Conservation (phyloP, 139 green algal genomes). For the Chlamydomonas sphaeroides region DNA sequence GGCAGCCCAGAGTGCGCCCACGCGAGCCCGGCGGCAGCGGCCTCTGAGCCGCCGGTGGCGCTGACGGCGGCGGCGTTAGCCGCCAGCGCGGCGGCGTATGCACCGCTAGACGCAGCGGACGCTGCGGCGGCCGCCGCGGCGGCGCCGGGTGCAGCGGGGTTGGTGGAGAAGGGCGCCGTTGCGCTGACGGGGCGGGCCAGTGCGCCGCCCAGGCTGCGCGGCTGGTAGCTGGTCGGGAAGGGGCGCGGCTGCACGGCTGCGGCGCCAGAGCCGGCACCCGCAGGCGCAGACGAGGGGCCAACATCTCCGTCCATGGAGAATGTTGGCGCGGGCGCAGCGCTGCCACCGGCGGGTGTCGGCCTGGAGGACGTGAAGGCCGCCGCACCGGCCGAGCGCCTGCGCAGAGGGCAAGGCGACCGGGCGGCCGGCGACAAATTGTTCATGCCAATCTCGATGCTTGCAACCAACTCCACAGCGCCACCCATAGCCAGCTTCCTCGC, state of each 20-base stretch:
- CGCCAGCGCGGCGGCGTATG: background rate
- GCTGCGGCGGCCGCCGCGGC: background rate
- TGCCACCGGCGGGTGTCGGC: too few relatives aligned
- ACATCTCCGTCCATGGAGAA: too few relatives aligned
- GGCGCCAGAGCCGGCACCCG: background rate
- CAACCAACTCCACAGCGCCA: background rate
- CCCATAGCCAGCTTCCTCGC: too few relatives aligned
- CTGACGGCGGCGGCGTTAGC: background rate
- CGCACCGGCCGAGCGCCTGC: slow-evolving; percentile 3
- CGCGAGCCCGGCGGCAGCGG: background rate
- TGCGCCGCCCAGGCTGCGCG: slow-evolving; percentile 6
- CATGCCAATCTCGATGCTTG: background rate
- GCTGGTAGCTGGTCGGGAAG: slow-evolving; percentile 32
- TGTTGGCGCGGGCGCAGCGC: too few relatives aligned
- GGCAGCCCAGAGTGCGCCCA: slow-evolving; percentile 15
- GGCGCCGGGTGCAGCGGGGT: background rate
- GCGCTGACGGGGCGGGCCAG: background rate
- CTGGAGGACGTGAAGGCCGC: background rate
- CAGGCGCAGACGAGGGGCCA: too few relatives aligned
- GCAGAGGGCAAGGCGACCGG: too few relatives aligned
- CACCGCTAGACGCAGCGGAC: background rate
- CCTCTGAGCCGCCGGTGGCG: background rate
- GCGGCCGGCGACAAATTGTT: background rate
- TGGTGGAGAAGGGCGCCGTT: too few relatives aligned
- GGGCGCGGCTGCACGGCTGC: background rate